Evolutionary conservation across 257 asterid species (phyloP).

Genomic region (Solanum pennellii): DNA sequence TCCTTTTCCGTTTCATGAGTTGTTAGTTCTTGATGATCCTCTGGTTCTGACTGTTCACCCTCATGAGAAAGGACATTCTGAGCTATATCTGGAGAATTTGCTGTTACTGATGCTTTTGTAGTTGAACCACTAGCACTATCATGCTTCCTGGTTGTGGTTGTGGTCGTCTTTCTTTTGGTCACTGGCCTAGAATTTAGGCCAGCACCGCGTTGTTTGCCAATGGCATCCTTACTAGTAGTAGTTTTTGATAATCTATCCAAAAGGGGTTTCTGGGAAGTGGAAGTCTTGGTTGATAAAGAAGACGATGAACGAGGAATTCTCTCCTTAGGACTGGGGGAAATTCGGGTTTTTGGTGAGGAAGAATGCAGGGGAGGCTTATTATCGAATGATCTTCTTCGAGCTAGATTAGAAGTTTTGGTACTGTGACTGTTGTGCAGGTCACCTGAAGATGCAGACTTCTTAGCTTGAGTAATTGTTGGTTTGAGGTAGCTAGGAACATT

Average conservation of each 20-base stretch:
- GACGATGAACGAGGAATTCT: slow-evolving; percentile 18
- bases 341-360: slow-evolving; percentile 10
- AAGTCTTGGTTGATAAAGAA: slow-evolving; percentile 18
- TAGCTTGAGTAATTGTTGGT: slow-evolving; percentile 28
- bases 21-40: slow-evolving; percentile 21
- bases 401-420: not conserved
- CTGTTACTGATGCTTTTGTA: slow-evolving; percentile 3
- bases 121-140: not conserved
- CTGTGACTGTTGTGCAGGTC: not conserved
- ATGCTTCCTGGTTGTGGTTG: slow-evolving; percentile 8
- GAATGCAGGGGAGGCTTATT: slow-evolving; percentile 36
- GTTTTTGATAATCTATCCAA: slow-evolving; percentile 19
- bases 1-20: not conserved
- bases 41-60: slow-evolving; percentile 20
- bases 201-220: slow-evolving; percentile 9
- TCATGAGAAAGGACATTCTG: slow-evolving; percentile 9
- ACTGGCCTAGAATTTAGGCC: slow-evolving; percentile 18
- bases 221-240: slow-evolving; percentile 16
- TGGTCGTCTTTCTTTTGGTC: slow-evolving; percentile 10
- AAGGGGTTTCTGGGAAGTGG: slow-evolving; percentile 8
- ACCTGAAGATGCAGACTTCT: slow-evolving; percentile 11
- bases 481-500: slow-evolving; percentile 39
- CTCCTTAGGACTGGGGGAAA: slow-evolving; percentile 27
- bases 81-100: not conserved
- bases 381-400: slow-evolving; percentile 51